Base-by-base conservation (phyloP, 805 yeast genomes). In the Zygotorulaspora sp. region DNA sequence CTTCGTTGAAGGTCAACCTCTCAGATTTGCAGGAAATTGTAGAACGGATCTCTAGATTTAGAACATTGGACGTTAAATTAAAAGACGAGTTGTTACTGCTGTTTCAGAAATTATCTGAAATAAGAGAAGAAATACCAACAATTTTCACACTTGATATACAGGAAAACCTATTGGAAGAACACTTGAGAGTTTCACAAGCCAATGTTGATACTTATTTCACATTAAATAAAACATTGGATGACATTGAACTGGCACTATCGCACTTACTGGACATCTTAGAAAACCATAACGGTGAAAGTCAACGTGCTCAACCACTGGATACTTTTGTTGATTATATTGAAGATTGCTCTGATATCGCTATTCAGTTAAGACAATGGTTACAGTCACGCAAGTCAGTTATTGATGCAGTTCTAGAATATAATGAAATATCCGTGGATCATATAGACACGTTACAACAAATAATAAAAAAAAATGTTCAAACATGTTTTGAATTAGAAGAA, bases 401-500 rank as follows among this genome's bases (percentile, higher is more conserved):
- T 5, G 74, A 67, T 38, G 54, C 70, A 3, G 58, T 70, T 1
- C 53, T 62, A 10, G 75, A 72, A 41, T 72, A 62, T 47, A 53
- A 63, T 39, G 80, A 74, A 41, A 62, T 74, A 15, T 62, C 58
- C 24, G 49, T 52, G 17, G 53, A 57, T 21, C 67, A 72, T 15
- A 63, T 75, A 55, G 62, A 62, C 23, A 62, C 76, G 3, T 62
- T 74, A 13, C 58, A 62, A 20, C 51, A 47, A 2, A 72, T 71
- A 35, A 55, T 73, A 14, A 63, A 58, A 20, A 51, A 52, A 14
- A 66, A 68, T 43, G 52, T 61, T 29, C 57, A 61, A 36, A 50
- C 52, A 26, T 58, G 70, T 21, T 51, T 65, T 32, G 62, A 61
- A 36, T 55, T 69, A 8, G 67, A 65, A 36, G 68, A 68, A 35